Evolutionary conservation across 2,329 filamentous ascomycete species (phyloP), one percentile per base, ranked within the genome.

Genomic region (Macrophomina phaseolina): DNA sequence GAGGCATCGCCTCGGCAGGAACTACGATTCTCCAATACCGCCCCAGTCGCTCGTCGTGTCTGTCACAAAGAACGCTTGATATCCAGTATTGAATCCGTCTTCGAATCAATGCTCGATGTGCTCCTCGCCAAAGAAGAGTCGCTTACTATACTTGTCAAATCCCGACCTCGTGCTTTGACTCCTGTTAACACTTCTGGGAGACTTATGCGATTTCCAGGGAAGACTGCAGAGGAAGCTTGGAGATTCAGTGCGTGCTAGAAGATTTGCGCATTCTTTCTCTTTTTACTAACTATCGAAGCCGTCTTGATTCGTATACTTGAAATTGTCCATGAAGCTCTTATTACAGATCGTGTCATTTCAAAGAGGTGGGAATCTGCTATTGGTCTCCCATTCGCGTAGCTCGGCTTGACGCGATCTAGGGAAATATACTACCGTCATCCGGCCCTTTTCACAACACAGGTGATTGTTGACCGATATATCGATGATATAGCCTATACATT

Each of bases 381-480:
- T 23, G 23, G 23, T 2, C 23, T 23, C 23, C 23, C 23, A 3
- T 23, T 23, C 23, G 23, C 23, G 23, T 48, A 45, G 42, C 61
- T 46, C 38, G 3, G 38, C 42, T 18, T 46, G 16, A 12, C 6
- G 62, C 38, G 9, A 52, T 51, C 40, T 68, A 94, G 92, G 68
- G 91, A 92, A 72, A 88, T 96, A 4, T 96, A 90, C 76, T 96
- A 96, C 74, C 88, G 91, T 71, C 85, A 93, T 70, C 87, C 89
- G 4, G 84, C 88, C 9, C 80, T 96, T 0, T 96, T 95, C 73
- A 83, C 84, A 23, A 88, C 83, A 60, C 92, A 95, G 75, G 74
- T 78, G 16, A 82, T 87, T 14, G 91, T 95, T 0, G 89, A 95
- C 74, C 83, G 84, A 36, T 87, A 92, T 53, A 86, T 95, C 0